These are phyloP conservation scores for Debaryomyces sp. DNA, from an alignment of 1,139 yeast genomes.

Conservation along the genomic window DNA sequence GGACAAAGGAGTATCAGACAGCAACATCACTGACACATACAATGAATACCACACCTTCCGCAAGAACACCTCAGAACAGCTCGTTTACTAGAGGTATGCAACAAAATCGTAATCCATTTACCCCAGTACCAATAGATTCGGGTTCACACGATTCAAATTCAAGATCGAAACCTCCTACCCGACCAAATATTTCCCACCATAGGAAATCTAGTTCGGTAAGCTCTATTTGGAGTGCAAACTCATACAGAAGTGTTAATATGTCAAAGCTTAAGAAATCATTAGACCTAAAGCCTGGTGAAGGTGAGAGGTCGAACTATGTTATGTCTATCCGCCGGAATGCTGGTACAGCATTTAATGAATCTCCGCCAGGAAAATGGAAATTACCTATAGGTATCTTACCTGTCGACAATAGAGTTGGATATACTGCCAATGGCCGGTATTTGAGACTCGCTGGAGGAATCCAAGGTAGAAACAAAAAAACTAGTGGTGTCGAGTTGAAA, in stretches of 20 bases:
- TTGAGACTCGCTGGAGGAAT: conserved; percentile 32
- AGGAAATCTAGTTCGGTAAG: conserved; percentile 38
- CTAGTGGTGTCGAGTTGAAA: conserved; percentile 63
- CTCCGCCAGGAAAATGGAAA: conserved; percentile 59
- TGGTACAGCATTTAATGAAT: conserved; percentile 59
- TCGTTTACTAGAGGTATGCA: conserved; percentile 1
- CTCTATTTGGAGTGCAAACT: conserved; percentile 38
- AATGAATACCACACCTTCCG: neutral
- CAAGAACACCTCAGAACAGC: neutral
- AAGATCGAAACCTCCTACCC: neutral
- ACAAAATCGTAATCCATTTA: conserved; percentile 6
- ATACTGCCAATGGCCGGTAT: conserved; percentile 34
- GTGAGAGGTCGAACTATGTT: conserved; percentile 58
- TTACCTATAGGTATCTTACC: conserved; percentile 67
- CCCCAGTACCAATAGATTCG: conserved; percentile 2
- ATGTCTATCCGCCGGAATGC: conserved; percentile 52
- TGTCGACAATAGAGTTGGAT: conserved; percentile 35
- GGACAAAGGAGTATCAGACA: neutral
- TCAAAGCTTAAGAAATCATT: conserved; percentile 41
- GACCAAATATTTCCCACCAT: conserved; percentile 14
- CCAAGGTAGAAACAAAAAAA: conserved; percentile 30
- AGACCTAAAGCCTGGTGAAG: conserved; percentile 50
- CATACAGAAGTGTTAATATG: conserved; percentile 41
- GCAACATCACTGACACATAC: neutral
- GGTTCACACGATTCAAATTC: neutral